Evolutionary conservation across 2,329 filamentous ascomycete genomes (phyloP).

Genomic region (Sporothrix phasma): DNA sequence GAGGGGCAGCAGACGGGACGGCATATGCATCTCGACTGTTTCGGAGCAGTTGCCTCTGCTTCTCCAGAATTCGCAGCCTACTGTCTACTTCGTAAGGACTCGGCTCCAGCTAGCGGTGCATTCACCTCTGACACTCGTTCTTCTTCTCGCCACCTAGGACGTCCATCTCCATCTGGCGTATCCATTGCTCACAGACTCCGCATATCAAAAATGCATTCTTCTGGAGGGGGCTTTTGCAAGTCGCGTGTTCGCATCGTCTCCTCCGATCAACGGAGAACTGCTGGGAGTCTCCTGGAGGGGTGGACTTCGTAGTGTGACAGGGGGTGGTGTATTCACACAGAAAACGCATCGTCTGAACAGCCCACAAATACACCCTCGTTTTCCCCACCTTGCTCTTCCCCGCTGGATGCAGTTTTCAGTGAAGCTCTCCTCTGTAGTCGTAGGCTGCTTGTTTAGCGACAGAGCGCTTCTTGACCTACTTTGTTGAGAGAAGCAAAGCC

Average conservation of each 20-base stretch:
- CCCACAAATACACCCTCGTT: too few species aligned
- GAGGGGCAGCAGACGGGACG: neutral
- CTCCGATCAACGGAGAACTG: neutral
- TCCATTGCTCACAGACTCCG: neutral
- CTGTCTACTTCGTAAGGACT: neutral
- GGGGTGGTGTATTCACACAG: too few species aligned
- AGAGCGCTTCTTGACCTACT: too few species aligned
- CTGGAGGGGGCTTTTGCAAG: neutral
- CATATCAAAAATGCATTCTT: neutral
- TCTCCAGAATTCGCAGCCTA: neutral
- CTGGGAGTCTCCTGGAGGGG: neutral
- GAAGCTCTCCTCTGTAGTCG: too few species aligned
- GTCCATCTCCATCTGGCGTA: neutral
- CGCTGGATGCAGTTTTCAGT: too few species aligned
- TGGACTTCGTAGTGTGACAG: too few species aligned
- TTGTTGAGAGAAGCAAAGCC: too few species aligned
- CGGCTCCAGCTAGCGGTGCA: neutral
- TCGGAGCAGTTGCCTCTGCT: neutral
- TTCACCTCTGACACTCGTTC: too few species aligned
- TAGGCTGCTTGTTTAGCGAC: too few species aligned
- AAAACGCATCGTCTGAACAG: too few species aligned
- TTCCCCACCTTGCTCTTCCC: too few species aligned
- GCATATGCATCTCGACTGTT: constrained; percentile 2
- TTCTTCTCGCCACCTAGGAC: neutral
- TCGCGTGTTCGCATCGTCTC: neutral